These are phyloP conservation scores for Candida boleticola DNA, from an alignment of 805 yeast genomes.

Conservation along the genomic window DNA sequence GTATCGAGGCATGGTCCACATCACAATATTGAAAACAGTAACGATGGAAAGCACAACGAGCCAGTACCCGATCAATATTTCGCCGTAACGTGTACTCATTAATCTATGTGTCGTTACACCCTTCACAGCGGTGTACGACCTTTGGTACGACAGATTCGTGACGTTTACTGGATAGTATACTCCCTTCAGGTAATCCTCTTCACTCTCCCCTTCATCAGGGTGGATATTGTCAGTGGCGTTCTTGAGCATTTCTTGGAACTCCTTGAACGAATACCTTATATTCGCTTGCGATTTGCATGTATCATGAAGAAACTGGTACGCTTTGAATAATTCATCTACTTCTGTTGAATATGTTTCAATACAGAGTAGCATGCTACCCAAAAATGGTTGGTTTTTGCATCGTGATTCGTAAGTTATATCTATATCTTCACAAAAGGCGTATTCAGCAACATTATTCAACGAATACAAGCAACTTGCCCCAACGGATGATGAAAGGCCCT, in stretches of 20 bases:
- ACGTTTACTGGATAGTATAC: conserved; percentile 3
- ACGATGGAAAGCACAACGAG: conserved; percentile 33
- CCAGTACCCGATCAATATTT: conserved; percentile 24
- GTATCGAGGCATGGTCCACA: conserved; percentile 34
- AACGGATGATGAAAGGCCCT: conserved; percentile 29
- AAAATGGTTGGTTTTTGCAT: conserved; percentile 28
- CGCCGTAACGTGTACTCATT: conserved; percentile 35
- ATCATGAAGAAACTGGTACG: conserved; percentile 30
- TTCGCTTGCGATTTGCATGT: conserved; percentile 31
- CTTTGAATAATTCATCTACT: conserved; percentile 23
- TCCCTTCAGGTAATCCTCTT: conserved; percentile 13
- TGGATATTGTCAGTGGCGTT: conserved; percentile 28
- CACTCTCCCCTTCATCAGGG: conserved; percentile 27
- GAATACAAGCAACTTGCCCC: conserved; percentile 37
- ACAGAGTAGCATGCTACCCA: conserved; percentile 35
- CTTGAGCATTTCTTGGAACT: conserved; percentile 22
- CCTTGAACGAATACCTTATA: conserved; percentile 20
- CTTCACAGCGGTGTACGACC: conserved; percentile 49
- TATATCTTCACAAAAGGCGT: conserved; percentile 19
- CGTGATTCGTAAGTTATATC: conserved; percentile 34
- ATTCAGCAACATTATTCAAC: conserved; percentile 28
- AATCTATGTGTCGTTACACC: conserved; percentile 35
- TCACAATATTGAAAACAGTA: conserved; percentile 29
- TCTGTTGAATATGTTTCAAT: conserved; percentile 26
- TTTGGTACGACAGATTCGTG: background rate